phyloP scores from a whole-genome alignment of 2,329 filamentous ascomycete genomes.

The Botryotinia convoluta region DNA sequence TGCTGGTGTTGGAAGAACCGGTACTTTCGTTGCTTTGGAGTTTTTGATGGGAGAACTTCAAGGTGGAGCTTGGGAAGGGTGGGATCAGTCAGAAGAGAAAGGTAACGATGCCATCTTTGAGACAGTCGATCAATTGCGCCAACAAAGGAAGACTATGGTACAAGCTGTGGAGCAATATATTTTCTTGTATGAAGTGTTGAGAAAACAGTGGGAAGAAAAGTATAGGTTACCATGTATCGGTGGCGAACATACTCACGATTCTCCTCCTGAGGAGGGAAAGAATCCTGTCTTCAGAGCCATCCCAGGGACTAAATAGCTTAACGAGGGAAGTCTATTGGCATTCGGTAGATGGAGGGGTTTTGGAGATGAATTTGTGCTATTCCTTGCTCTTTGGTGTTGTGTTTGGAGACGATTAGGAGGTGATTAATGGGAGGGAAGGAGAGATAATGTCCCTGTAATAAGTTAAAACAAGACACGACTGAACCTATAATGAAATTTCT shows the following conservation, averaged over 20 bases:
- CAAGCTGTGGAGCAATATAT: constrained; percentile 80
- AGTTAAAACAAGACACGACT: neutral
- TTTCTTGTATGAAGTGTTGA: constrained; percentile 86
- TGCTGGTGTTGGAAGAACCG: constrained; percentile 88
- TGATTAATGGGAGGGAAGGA: neutral
- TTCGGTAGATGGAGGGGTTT: constrained; percentile 3
- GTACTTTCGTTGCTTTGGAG: constrained; percentile 95
- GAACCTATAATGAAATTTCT: constrained; percentile 3
- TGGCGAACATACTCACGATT: constrained; percentile 31
- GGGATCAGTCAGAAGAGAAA: constrained; percentile 37
- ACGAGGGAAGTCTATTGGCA: neutral
- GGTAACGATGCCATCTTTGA: constrained; percentile 69
- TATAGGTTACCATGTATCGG: constrained; percentile 42
- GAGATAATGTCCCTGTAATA: neutral
- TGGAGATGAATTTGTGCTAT: constrained; percentile 2
- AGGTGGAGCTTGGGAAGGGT: constrained; percentile 53
- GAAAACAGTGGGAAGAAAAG: constrained; percentile 69
- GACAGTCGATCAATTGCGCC: constrained; percentile 75
- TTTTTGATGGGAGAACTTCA: constrained; percentile 82
- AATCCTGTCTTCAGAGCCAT: constrained; percentile 12
- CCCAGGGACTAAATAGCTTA: constrained; percentile 1
- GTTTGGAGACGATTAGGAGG: neutral
- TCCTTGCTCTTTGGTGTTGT: constrained; percentile 8
- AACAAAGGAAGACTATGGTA: constrained; percentile 94
- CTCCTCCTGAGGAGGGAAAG: constrained; percentile 18